Percentiles rank a stretch among this genome's conserved stretches.
phyloP scores from a whole-genome alignment of 2,329 filamentous ascomycete genomes.

The Cadophora sp. region DNA sequence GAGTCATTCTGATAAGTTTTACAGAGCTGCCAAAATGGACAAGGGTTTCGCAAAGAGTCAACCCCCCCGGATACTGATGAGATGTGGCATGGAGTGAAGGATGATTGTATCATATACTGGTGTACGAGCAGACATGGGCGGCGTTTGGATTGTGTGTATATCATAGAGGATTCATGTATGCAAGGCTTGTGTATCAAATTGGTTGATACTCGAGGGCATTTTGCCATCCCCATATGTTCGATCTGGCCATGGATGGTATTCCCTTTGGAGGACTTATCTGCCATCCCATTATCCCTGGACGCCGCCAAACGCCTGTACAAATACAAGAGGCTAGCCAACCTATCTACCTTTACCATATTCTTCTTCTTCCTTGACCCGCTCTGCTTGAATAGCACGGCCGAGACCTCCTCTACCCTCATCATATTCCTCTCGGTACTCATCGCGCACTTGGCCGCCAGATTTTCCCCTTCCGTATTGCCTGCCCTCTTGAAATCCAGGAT shows the following conservation, averaged over 20 bases:
- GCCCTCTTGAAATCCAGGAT: slow-evolving; percentile 95
- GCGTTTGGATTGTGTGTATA: slow-evolving; percentile 41
- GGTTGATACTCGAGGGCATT: neutral
- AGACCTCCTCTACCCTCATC: slow-evolving; percentile 93
- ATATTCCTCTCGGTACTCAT: slow-evolving; percentile 97
- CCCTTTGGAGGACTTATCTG: neutral
- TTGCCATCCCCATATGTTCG: slow-evolving; percentile 4
- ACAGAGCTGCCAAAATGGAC: slow-evolving; percentile 91
- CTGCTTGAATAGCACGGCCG: slow-evolving; percentile 77
- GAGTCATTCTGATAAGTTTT: slow-evolving; percentile 27
- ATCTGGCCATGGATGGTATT: slow-evolving; percentile 11
- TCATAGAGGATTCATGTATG: slow-evolving; percentile 21
- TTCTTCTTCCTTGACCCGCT: slow-evolving; percentile 63
- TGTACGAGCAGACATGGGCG: slow-evolving; percentile 38
- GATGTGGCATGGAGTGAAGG: slow-evolving; percentile 5
- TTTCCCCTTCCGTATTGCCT: slow-evolving; percentile 95
- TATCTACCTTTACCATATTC: slow-evolving; percentile 65
- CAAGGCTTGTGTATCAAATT: neutral
- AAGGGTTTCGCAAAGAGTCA: slow-evolving; percentile 89
- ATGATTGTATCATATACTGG: slow-evolving; percentile 36
- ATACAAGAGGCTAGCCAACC: slow-evolving; percentile 22
- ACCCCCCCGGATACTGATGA: slow-evolving; percentile 85
- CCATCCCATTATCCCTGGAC: slow-evolving; percentile 33
- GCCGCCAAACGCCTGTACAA: slow-evolving; percentile 32
- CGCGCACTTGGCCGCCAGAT: slow-evolving; percentile 93